Conservation (phyloP, 2,329 filamentous ascomycete genomes). For the Cladosporium sp. region DNA sequence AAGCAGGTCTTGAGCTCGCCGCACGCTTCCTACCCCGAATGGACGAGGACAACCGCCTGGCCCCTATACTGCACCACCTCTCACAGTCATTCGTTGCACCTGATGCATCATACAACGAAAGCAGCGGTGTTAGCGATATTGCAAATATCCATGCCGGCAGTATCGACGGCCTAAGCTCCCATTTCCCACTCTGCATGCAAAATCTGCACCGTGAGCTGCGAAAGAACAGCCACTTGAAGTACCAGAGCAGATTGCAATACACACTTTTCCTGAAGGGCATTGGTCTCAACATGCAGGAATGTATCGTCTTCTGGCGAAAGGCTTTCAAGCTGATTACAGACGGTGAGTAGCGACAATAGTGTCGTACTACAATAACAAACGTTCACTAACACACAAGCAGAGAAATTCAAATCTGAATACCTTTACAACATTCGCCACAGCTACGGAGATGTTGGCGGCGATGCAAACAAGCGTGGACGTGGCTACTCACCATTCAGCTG, state of each 20-base stretch:
- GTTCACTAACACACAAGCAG: conserved; percentile 33
- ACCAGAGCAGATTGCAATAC: conserved; percentile 90
- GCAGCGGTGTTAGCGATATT: conserved; percentile 55
- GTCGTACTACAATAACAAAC: background rate
- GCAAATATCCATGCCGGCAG: conserved; percentile 72
- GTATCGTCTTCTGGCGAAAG: conserved; percentile 83
- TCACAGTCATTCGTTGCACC: conserved; percentile 94
- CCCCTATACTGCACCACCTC: conserved; percentile 72
- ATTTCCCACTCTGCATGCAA: conserved; percentile 93
- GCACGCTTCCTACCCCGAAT: conserved; percentile 85
- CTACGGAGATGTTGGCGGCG: conserved; percentile 93
- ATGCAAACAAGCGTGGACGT: conserved; percentile 77
- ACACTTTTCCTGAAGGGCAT: conserved; percentile 95
- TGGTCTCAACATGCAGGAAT: conserved; percentile 86
- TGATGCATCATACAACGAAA: conserved; percentile 72
- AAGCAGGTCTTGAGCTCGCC: conserved; percentile 82
- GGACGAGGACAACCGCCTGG: conserved; percentile 91
- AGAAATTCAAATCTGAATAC: conserved; percentile 96
- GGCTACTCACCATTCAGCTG: conserved; percentile 92
- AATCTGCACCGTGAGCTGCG: conserved; percentile 82
- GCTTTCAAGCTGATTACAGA: conserved; percentile 84
- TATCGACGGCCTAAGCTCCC: conserved; percentile 72
- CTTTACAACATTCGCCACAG: conserved; percentile 92
- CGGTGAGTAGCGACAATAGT: conserved; percentile 20
- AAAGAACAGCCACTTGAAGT: conserved; percentile 86